Base-by-base conservation (phyloP, 2,329 filamentous ascomycete genomes). In the Claviceps quebecensis region DNA sequence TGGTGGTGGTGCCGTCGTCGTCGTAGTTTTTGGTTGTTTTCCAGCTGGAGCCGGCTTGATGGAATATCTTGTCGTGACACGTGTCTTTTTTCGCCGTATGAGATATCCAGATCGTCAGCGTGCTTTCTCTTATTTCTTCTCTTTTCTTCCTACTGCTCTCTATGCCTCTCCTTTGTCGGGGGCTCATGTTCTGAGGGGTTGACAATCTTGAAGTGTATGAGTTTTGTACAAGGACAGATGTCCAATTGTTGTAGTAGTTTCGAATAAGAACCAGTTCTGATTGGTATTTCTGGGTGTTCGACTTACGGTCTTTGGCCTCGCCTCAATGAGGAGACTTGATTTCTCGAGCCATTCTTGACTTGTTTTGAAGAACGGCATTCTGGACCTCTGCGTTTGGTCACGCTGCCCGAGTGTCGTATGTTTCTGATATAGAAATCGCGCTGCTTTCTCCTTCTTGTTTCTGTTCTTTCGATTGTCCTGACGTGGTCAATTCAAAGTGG, bases 291-390 rank as follows among this genome's bases (percentile, higher is more conserved):
- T 34, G 29, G 4, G 29, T 34, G 2, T 45, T 71, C 80, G 17
- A 38, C 53, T 56, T 79, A 95, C 91, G 41, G 86, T 89, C 37
- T 79, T 80, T 4, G 93, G 93, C 47, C 87, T 83, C 52, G 93
- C 91, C 69, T 93, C 80, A 51, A 98, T 75, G 53, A 98, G 82
- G 54, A 90, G 80, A 17, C 82, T 74, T 14, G 91, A 95, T 68
- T 96, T 86, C 61, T 85, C 82, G 58, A 96, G 86, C 86, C 89
- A 98, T 71, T 90, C 84, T 69, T 95, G 84, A 68, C 86, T 86
- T 53, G 87, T 89, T 49, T 77, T 72, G 65, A 95, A 81, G 66
- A 94, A 81, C 66, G 86, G 84, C 90, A 95, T 95, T 14, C 34
- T 23, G 13, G 17, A 8, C 22, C 19, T 9, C 45, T 34, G 17